Conservation (phyloP, 192 early-diverging fungal species). For the Podila minutissima region DNA sequence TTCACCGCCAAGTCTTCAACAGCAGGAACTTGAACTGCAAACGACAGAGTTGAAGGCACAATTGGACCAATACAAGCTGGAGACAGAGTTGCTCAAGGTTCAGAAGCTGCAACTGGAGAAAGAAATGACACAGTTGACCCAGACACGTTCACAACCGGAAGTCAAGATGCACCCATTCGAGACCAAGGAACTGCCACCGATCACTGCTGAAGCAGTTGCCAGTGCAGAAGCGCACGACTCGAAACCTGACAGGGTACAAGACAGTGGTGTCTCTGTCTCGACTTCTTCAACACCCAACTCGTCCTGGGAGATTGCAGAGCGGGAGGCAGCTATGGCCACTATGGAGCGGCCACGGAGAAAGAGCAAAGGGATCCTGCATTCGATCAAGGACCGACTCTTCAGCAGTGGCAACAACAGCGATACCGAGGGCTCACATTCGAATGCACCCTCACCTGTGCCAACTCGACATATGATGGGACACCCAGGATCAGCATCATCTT, state of each 20-base stretch:
- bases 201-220: neutral
- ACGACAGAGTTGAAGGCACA: slow-evolving; percentile 13
- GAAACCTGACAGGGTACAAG: slow-evolving; percentile 20
- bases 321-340: slow-evolving; percentile 15
- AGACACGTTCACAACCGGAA: neutral
- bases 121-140: slow-evolving; percentile 10
- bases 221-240: neutral
- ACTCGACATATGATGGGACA: slow-evolving; percentile 14
- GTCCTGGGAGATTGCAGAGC: slow-evolving; percentile 42
- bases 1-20: slow-evolving; percentile 9
- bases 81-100: slow-evolving; percentile 39
- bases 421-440: neutral
- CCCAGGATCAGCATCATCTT: slow-evolving; percentile 37
- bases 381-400: slow-evolving; percentile 45
- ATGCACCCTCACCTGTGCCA: slow-evolving; percentile 37
- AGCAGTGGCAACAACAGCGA: slow-evolving; percentile 23
- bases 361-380: slow-evolving; percentile 44
- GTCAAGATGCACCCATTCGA: slow-evolving; percentile 25
- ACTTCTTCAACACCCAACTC: slow-evolving; percentile 45
- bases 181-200: slow-evolving; percentile 41
- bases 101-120: slow-evolving; percentile 25
- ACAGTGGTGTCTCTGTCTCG: slow-evolving; percentile 44
- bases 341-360: slow-evolving; percentile 36
- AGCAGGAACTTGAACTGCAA: slow-evolving; percentile 26
- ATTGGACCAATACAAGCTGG: slow-evolving; percentile 34